Evolutionary conservation across 495 filamentous ascomycete genomes (phyloP).

Genomic region (Aspergillus diversus): DNA sequence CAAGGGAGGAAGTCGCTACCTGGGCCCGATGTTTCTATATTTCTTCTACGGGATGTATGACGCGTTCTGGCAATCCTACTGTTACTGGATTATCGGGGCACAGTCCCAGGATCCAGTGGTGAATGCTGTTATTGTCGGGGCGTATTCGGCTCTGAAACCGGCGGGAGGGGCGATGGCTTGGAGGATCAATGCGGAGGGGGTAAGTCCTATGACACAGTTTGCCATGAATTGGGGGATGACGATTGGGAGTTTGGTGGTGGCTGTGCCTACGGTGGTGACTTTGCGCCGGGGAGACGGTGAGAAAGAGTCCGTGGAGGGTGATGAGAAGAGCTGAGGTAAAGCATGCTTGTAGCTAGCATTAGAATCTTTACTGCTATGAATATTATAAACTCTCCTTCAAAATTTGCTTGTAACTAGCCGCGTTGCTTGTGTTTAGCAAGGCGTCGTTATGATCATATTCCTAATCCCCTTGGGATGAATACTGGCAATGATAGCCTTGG

Average conservation of each 20-base stretch:
- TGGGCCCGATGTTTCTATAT: constrained; percentile 58
- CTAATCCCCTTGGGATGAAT: no score
- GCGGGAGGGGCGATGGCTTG: constrained; percentile 84
- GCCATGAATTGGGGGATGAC: constrained; percentile 67
- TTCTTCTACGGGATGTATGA: constrained; percentile 60
- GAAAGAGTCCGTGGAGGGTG: background rate
- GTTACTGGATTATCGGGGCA: constrained; percentile 88
- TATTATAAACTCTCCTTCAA: no score
- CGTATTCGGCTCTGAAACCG: constrained; percentile 90
- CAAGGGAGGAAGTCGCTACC: constrained; percentile 36
- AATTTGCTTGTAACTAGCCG: no score
- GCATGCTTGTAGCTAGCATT: background rate
- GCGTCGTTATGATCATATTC: no score
- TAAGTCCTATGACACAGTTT: constrained; percentile 59
- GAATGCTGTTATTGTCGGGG: constrained; percentile 85
- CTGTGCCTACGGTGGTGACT: constrained; percentile 23
- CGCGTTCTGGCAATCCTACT: constrained; percentile 67
- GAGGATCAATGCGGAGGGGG: constrained; percentile 68
- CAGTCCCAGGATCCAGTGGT: constrained; percentile 84
- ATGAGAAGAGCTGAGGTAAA: background rate
- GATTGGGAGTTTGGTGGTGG: constrained; percentile 67
- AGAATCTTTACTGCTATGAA: background rate
- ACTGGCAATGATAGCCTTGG: no score
- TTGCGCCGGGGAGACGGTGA: background rate
- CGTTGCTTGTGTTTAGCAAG: no score